phyloP scores from a whole-genome alignment of 192 early-diverging fungal species.

The Umbelopsis isabellina region DNA sequence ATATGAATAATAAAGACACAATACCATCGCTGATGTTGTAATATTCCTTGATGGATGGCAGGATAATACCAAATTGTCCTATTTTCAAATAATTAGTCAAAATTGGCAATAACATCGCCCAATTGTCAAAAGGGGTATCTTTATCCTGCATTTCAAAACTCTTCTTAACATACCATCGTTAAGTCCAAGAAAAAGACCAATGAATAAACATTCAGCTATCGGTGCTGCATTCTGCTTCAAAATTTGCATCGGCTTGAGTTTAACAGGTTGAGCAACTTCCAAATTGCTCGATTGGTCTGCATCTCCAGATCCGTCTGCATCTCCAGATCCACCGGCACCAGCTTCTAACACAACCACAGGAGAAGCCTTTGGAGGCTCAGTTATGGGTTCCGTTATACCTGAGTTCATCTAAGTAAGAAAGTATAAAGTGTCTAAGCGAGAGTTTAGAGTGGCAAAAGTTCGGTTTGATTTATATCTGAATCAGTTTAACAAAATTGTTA shows the following conservation, averaged over 20 bases:
- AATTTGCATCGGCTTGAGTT: not conserved
- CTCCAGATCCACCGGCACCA: not conserved
- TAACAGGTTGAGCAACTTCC: not conserved
- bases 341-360: too few relatives aligned
- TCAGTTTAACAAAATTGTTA: too few relatives aligned
- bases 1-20: slow-evolving; percentile 33
- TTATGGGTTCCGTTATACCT: not conserved
- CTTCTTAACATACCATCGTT: not conserved
- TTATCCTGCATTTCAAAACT: too few relatives aligned
- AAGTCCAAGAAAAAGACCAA: slow-evolving; percentile 4
- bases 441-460: too few relatives aligned
- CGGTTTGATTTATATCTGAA: too few relatives aligned
- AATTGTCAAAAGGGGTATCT: too few relatives aligned
- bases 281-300: not conserved
- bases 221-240: slow-evolving; percentile 5
- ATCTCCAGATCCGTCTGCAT: not conserved
- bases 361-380: not conserved
- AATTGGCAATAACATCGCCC: not conserved
- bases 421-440: too few relatives aligned
- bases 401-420: too few relatives aligned
- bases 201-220: slow-evolving; percentile 7
- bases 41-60: slow-evolving; percentile 33
- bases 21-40: slow-evolving; percentile 38
- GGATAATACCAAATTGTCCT: slow-evolving; percentile 24
- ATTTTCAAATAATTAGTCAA: not conserved